A percentile compares a stretch with the other conserved stretches of the same genome.
Evolutionary conservation across 2,329 filamentous ascomycete genomes (phyloP).

Genomic region (Incumbomyces lentus): DNA sequence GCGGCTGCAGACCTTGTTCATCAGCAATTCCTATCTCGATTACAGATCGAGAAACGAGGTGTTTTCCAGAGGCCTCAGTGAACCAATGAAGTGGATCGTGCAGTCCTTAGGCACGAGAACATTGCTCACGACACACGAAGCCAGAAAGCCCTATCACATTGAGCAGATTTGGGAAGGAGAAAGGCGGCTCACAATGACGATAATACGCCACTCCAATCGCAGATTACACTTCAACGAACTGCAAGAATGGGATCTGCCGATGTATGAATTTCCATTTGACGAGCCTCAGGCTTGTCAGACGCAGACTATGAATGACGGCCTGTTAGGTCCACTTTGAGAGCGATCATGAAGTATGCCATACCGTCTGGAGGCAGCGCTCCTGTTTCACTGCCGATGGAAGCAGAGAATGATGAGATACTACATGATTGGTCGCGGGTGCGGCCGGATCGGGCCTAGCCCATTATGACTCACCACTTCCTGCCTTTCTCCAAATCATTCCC

Average conservation of each 20-base stretch:
- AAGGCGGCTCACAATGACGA: slow-evolving; percentile 12
- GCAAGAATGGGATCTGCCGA: slow-evolving; percentile 1
- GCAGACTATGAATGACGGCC: not conserved
- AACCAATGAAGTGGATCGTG: slow-evolving; percentile 20
- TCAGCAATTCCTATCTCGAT: slow-evolving; percentile 4
- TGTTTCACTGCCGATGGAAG: too few species aligned
- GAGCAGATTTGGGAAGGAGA: slow-evolving; percentile 20
- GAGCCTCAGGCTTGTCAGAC: not conserved
- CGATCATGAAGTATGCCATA: too few species aligned
- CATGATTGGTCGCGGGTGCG: too few species aligned
- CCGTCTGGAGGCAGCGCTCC: too few species aligned
- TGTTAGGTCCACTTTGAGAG: not conserved
- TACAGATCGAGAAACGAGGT: not conserved
- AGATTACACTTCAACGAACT: slow-evolving; percentile 5
- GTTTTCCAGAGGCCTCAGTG: slow-evolving; percentile 5
- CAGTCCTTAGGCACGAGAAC: slow-evolving; percentile 13
- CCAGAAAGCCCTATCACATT: slow-evolving; percentile 16
- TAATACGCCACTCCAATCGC: not conserved
- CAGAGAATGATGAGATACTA: too few species aligned
- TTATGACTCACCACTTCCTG: too few species aligned
- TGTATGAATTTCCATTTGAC: slow-evolving; percentile 6
- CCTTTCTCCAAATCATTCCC: too few species aligned
- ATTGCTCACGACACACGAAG: slow-evolving; percentile 18
- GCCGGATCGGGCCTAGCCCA: too few species aligned
- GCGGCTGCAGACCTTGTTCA: slow-evolving; percentile 16